Conservation (phyloP, 495 filamentous ascomycete species). For the Saxophila tyrrhenica region DNA sequence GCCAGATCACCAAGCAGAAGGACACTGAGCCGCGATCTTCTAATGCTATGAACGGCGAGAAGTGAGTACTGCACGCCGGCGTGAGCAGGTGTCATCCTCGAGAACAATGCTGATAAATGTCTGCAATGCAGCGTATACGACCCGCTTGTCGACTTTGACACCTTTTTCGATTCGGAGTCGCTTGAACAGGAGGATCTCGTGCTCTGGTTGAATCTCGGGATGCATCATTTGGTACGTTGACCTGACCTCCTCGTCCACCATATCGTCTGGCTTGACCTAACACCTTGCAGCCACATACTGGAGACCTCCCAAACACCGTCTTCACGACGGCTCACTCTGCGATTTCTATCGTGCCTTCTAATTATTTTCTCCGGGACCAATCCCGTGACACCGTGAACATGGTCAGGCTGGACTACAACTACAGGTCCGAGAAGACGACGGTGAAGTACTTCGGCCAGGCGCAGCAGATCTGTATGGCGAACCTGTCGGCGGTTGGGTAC, state of each 20-base stretch:
- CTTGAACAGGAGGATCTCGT: constrained; percentile 37
- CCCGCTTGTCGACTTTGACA: constrained; percentile 43
- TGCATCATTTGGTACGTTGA: constrained; percentile 37
- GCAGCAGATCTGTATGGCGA: not conserved
- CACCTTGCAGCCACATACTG: constrained; percentile 30
- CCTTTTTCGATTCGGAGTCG: constrained; percentile 43
- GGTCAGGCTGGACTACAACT: constrained; percentile 10
- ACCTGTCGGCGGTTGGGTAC: not conserved
- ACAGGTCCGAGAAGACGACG: constrained; percentile 23
- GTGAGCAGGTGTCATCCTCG: not conserved
- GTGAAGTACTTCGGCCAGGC: constrained; percentile 33
- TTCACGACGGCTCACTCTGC: constrained; percentile 12
- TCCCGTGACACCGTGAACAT: constrained; percentile 15
- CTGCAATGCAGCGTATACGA: constrained; percentile 24
- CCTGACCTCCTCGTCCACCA: not conserved
- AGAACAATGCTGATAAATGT: not conserved
- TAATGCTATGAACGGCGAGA: constrained; percentile 37
- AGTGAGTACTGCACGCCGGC: constrained; percentile 26
- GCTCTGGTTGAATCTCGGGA: constrained; percentile 45
- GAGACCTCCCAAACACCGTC: constrained; percentile 17
- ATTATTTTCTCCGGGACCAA: constrained; percentile 14
- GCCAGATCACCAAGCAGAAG: constrained; percentile 33
- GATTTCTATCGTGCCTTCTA: constrained; percentile 15
- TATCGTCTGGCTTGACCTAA: not conserved
- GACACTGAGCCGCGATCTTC: constrained; percentile 41